Base-by-base conservation (phyloP, 129 eudicot species). In the Flaveria sonorensis region DNA sequence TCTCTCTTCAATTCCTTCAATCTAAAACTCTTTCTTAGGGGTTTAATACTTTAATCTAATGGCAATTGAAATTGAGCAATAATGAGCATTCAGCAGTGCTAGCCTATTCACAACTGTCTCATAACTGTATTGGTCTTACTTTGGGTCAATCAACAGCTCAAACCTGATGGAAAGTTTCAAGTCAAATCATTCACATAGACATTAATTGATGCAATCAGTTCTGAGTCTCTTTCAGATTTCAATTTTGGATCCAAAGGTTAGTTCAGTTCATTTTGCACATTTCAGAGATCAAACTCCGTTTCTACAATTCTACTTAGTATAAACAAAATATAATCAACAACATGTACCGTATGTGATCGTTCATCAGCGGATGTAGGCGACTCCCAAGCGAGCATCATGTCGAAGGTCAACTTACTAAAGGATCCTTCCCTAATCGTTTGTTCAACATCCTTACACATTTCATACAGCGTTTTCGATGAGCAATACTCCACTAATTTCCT, bases 381-480 rank as follows among this genome's bases (percentile, higher is more conserved):
- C 72, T 93, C 88, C 98, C 98, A 93, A 75, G 98, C 98, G 28
- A 88, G 89, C 98, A 93, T 93, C 92, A 93, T 90, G 55, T 90
- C 92, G 48, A 93, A 93, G 1, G 96, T 90, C 72, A 90, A 85
- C 65, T 88, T 89, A 57, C 86, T 85, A 46, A 90, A 93, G 6
- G 88, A 77, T 8, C 95, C 89, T 73, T 90, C 88, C 51, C 74
- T 79, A 26, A 90, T 87, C 19, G 79, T 73, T 83, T 90, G 92
- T 21, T 85, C 83, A 7, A 85, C 77, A 19, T 76, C 75, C 21
- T 70, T 50, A 12, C 91, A 91, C 43, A 84, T 72, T 15, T 79
- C 89, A 52, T 67, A 74, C 2, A 93, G 85, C 65, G 92, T 83
- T 77, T 77, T 93, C 19, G 91, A 72, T 57, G 88, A 86, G 77